Evolutionary conservation across 2,329 filamentous ascomycete species (phyloP).

Genomic region (Neonectria hederae): DNA sequence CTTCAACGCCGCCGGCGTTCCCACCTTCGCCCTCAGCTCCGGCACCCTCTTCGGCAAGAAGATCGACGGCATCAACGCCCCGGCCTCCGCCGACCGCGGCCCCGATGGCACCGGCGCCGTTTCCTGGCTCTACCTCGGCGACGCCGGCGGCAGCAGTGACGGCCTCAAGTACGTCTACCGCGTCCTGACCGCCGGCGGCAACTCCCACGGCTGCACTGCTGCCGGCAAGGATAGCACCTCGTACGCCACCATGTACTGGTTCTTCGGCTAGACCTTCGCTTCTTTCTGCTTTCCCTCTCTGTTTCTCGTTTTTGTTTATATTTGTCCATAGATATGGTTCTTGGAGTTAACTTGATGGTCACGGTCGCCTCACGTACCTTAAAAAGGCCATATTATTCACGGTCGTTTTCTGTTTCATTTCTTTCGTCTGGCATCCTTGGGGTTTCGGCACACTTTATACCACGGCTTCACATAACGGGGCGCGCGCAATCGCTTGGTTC

Average conservation of each 20-base stretch:
- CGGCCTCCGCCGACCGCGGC: conserved; percentile 57
- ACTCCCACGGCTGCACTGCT: conserved; percentile 53
- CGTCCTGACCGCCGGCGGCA: conserved; percentile 64
- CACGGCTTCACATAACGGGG: conserved; percentile 27
- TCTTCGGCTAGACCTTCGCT: conserved; percentile 53
- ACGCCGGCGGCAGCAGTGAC: conserved; percentile 51
- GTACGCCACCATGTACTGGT: conserved; percentile 68
- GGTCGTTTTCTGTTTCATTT: conserved; percentile 9
- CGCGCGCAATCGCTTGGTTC: conserved; percentile 13
- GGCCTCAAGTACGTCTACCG: conserved; percentile 60
- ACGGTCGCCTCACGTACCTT: conserved; percentile 22
- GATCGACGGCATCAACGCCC: conserved; percentile 60
- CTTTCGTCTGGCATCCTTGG: conserved; percentile 20
- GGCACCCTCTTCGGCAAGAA: conserved; percentile 59
- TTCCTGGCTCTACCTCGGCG: conserved; percentile 62
- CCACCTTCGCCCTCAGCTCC: conserved; percentile 67
- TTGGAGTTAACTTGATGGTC: conserved; percentile 36
- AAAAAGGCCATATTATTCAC: conserved; percentile 4
- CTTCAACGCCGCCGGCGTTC: conserved; percentile 65
- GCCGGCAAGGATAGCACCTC: conserved; percentile 60
- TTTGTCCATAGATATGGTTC: conserved; percentile 32
- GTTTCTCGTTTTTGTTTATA: conserved; percentile 29
- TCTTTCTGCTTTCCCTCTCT: background rate
- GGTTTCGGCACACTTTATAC: conserved; percentile 33
- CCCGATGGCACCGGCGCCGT: conserved; percentile 61